Evolutionary conservation across 352 stramenopile species (phyloP).

Genomic region (Pythium angustatum): DNA sequence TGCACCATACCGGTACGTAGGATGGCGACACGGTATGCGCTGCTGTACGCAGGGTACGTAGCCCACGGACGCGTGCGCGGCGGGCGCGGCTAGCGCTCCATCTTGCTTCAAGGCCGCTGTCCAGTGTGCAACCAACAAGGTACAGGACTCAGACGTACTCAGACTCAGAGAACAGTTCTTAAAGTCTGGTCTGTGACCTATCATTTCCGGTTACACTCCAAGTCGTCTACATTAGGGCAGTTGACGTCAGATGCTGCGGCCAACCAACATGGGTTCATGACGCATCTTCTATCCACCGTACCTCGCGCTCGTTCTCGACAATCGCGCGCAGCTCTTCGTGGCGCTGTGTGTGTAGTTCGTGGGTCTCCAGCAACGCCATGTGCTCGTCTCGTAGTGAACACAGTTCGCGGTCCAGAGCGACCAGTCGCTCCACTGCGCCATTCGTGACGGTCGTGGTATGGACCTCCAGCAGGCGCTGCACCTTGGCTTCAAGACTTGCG

Average conservation of each 20-base stretch:
- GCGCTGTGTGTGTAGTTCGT: not conserved
- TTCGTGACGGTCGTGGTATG: not conserved
- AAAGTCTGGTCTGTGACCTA: no score
- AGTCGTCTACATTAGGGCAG: no score
- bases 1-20: no score
- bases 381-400: not conserved
- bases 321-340: not conserved
- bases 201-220: no score
- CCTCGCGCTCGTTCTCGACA: not conserved
- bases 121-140: no score
- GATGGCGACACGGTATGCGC: no score
- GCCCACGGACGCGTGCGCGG: no score
- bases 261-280: not conserved
- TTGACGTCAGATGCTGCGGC: not conserved
- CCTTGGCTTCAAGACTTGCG: not conserved
- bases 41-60: not conserved
- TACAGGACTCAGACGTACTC: not conserved
- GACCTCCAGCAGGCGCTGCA: not conserved
- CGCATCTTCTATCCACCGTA: not conserved
- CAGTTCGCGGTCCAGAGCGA: not conserved
- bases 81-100: no score
- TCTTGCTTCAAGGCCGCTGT: no score
- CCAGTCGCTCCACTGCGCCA: not conserved
- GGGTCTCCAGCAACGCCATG: not conserved
- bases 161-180: not conserved